Percentiles rank a stretch among this genome's conserved stretches.
Conservation (phyloP, 2,329 filamentous ascomycete genomes). For the Neonectria neomacrospora region DNA sequence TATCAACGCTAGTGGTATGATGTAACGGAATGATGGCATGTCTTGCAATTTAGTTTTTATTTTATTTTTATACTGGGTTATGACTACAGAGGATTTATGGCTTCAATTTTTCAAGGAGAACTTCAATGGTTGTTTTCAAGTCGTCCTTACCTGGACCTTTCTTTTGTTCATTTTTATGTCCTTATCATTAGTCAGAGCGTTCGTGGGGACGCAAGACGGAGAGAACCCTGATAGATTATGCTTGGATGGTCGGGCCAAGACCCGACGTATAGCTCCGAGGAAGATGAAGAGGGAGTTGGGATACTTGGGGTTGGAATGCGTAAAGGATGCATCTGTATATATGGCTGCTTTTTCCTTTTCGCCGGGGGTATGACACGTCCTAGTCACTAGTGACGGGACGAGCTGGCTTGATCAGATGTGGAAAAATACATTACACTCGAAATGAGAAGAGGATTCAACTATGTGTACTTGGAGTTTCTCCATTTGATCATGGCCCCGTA, state of each 20-base stretch:
- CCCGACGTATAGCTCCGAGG: conserved; percentile 18
- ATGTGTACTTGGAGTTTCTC: conserved; percentile 16
- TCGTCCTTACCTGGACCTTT: conserved; percentile 36
- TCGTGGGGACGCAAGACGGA: conserved; percentile 42
- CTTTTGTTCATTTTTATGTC: conserved; percentile 41
- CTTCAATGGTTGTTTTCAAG: conserved; percentile 33
- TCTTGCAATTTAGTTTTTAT: conserved; percentile 40
- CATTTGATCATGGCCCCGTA: neutral
- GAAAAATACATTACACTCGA: conserved; percentile 25
- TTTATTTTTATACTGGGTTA: conserved; percentile 42
- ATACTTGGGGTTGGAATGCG: conserved; percentile 21
- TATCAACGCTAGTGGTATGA: conserved; percentile 58
- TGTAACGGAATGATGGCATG: conserved; percentile 49
- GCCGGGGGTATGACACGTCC: conserved; percentile 22
- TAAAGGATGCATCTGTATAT: conserved; percentile 46
- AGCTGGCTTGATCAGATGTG: conserved; percentile 25
- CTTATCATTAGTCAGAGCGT: conserved; percentile 42
- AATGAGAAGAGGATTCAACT: conserved; percentile 15
- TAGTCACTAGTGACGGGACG: conserved; percentile 33
- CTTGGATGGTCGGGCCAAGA: conserved; percentile 25
- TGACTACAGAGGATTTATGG: conserved; percentile 45
- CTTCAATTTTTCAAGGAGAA: conserved; percentile 41
- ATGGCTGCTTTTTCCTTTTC: conserved; percentile 41
- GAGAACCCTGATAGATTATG: conserved; percentile 42
- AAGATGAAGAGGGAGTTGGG: conserved; percentile 32